Conservation (phyloP, 1,284 basidiomycete genomes). For the Hymenochaete sp. region DNA sequence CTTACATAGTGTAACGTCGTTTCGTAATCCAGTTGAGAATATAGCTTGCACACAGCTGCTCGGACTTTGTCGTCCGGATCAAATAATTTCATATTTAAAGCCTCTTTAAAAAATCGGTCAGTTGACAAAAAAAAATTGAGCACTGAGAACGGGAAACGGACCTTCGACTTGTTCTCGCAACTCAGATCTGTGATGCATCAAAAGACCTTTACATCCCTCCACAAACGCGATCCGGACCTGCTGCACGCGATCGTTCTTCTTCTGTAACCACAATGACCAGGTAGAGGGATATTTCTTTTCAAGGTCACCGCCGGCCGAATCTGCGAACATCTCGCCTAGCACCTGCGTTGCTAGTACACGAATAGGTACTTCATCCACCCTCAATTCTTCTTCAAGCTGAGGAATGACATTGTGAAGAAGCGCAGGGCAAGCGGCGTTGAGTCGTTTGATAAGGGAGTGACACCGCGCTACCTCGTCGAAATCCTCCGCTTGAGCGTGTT, state of each 20-base stretch:
- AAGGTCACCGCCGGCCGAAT: constrained; percentile 65
- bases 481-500: constrained; percentile 49
- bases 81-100: constrained; percentile 57
- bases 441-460: constrained; percentile 79
- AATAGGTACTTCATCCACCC: constrained; percentile 65
- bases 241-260: constrained; percentile 71
- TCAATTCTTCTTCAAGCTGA: constrained; percentile 85
- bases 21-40: constrained; percentile 85
- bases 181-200: constrained; percentile 60
- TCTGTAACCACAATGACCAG: constrained; percentile 80
- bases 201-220: constrained; percentile 56
- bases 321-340: constrained; percentile 85
- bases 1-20: constrained; percentile 79
- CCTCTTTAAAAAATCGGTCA: constrained; percentile 33
- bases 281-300: constrained; percentile 74
- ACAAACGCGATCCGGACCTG: constrained; percentile 74
- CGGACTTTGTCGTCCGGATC: constrained; percentile 94
- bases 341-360: constrained; percentile 76
- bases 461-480: constrained; percentile 62
- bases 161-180: constrained; percentile 48
- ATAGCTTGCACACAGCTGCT: constrained; percentile 74
- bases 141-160: constrained; percentile 29
- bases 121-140: constrained; percentile 10
- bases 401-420: constrained; percentile 88
- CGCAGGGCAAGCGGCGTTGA: constrained; percentile 74